These are phyloP conservation scores for Escallonia herrerae DNA, from an alignment of 129 eudicot species.

Conservation along the genomic window DNA sequence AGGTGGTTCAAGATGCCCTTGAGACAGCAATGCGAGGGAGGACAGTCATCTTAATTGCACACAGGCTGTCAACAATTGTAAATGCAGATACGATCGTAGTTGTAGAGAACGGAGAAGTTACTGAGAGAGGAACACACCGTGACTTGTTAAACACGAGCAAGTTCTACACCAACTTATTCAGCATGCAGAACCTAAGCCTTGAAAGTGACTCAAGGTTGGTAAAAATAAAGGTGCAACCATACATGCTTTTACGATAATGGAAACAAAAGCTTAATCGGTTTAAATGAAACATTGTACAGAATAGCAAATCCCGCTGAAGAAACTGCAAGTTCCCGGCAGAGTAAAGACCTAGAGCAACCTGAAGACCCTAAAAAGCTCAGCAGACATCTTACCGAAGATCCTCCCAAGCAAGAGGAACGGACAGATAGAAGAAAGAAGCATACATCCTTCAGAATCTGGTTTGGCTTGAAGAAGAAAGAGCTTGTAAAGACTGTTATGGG, in stretches of 20 bases:
- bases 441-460: constrained; percentile 77
- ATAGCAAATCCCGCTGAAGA: constrained; percentile 30
- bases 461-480: constrained; percentile 47
- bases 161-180: constrained; percentile 55
- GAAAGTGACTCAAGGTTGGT: constrained; percentile 44
- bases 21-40: constrained; percentile 85
- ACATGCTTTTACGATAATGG: too few relatives aligned
- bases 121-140: constrained; percentile 61
- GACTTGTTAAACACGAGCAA: constrained; percentile 39
- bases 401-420: constrained; percentile 29
- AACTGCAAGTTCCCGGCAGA: constrained; percentile 19
- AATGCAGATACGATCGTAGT: constrained; percentile 72
- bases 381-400: constrained; percentile 9
- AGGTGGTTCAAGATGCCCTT: constrained; percentile 75
- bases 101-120: constrained; percentile 65
- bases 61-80: constrained; percentile 77
- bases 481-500: constrained; percentile 47
- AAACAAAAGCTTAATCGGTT: background rate
- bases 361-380: constrained; percentile 17
- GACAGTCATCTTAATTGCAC: constrained; percentile 77
- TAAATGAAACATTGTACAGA: constrained; percentile 26
- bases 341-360: constrained; percentile 15
- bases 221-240: background rate
- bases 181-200: constrained; percentile 64
- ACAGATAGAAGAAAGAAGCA: constrained; percentile 20